Percentiles rank a stretch among this genome's conserved stretches.
Evolutionary conservation across 2,329 filamentous ascomycete species (phyloP).

Genomic region (Alternaria arborescens): DNA sequence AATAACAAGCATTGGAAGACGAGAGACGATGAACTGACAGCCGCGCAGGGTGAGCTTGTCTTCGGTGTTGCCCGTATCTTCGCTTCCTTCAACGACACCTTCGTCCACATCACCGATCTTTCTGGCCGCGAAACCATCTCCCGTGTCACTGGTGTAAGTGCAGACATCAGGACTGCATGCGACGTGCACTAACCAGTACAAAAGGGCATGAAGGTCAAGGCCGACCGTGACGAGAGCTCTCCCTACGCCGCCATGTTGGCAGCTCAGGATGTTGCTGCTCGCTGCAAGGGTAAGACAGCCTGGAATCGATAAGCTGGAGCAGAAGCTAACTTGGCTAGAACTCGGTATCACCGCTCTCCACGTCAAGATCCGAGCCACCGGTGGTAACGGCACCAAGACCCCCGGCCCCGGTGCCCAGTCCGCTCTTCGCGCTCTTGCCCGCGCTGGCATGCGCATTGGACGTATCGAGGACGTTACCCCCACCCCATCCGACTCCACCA

Average conservation of each 20-base stretch:
- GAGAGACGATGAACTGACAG: slow-evolving; percentile 29
- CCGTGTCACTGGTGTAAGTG: slow-evolving; percentile 92
- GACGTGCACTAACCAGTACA: slow-evolving; percentile 9
- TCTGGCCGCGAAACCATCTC: slow-evolving; percentile 98
- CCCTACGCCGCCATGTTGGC: slow-evolving; percentile 99
- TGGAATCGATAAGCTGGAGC: background rate
- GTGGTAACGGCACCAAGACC: slow-evolving; percentile 99
- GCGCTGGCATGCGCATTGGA: slow-evolving; percentile 99
- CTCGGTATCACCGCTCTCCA: slow-evolving; percentile 93
- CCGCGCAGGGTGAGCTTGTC: slow-evolving; percentile 81
- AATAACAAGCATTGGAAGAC: slow-evolving; percentile 2
- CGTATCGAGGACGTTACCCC: slow-evolving; percentile 99
- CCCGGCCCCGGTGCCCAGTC: slow-evolving; percentile 99
- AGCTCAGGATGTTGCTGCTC: slow-evolving; percentile 88
- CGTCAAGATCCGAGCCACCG: slow-evolving; percentile 99
- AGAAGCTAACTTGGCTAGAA: slow-evolving; percentile 53
- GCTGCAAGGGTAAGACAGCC: slow-evolving; percentile 68
- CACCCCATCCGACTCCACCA: slow-evolving; percentile 98
- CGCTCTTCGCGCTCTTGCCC: slow-evolving; percentile 96
- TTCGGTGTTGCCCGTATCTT: slow-evolving; percentile 99
- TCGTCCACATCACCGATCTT: slow-evolving; percentile 99
- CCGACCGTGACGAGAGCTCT: slow-evolving; percentile 96
- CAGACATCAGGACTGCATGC: background rate
- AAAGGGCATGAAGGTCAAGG: slow-evolving; percentile 90
- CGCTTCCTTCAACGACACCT: slow-evolving; percentile 73